Evolutionary conservation across 176 grass and related monocot genomes (phyloP).

Genomic region (Dendrocalamus sinicus): DNA sequence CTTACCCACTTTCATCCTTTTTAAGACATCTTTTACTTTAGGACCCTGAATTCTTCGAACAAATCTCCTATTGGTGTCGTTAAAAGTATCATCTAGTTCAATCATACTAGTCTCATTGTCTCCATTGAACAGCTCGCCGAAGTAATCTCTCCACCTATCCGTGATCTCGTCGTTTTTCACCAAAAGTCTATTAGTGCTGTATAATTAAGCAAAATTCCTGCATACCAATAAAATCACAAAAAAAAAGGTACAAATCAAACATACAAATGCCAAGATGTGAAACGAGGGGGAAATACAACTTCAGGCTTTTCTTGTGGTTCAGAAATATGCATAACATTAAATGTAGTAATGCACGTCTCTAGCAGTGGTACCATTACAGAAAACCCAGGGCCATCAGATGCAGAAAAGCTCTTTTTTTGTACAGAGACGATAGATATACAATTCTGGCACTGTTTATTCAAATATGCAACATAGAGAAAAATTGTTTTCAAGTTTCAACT

Average conservation of each 20-base stretch:
- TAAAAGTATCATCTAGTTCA: no score
- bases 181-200: no score
- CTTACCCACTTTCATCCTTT: no score
- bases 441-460: conserved; percentile 1
- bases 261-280: conserved; percentile 4
- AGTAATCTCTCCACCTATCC: no score
- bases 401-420: not conserved
- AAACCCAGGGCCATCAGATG: not conserved
- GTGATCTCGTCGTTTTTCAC: no score
- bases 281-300: conserved; percentile 2
- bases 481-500: conserved; percentile 3
- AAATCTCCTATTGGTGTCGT: no score
- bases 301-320: not conserved
- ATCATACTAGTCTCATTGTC: no score
- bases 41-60: no score
- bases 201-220: not conserved
- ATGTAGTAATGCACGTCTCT: not conserved
- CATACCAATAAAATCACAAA: not conserved
- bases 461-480: conserved; percentile 25
- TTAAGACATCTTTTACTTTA: no score
- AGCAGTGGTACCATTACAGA: not conserved
- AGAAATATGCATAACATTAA: not conserved
- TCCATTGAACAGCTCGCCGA: no score
- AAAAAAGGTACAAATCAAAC: not conserved
- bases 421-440: not conserved